A percentile compares a stretch with the other conserved stretches of the same genome.
Conservation (phyloP, 1,139 yeast species). For the Diutina catenulata region DNA sequence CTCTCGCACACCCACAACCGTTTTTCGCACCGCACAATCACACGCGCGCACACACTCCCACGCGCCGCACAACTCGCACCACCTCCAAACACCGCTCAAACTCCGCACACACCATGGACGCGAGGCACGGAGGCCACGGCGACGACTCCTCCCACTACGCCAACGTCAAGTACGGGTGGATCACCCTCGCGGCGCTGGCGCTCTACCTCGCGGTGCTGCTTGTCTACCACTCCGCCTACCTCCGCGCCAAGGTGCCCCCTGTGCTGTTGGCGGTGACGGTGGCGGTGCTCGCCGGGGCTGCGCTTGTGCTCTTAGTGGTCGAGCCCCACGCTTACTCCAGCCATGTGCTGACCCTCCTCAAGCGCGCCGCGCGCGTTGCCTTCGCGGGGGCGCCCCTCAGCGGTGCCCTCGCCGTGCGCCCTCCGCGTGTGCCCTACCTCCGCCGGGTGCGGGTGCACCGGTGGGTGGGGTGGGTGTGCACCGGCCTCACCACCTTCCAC, state of each 20-base stretch:
- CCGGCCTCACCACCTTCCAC: constrained; percentile 43
- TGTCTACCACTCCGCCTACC: background rate
- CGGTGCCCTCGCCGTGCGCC: constrained; percentile 43
- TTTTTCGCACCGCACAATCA: no score
- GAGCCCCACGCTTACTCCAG: constrained; percentile 48
- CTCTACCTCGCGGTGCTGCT: background rate
- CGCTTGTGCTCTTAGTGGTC: constrained; percentile 20
- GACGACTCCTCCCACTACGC: constrained; percentile 15
- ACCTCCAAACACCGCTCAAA: no score
- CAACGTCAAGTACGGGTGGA: constrained; percentile 39
- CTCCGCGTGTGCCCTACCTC: constrained; percentile 40
- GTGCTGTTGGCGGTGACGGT: background rate
- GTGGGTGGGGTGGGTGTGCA: constrained; percentile 65
- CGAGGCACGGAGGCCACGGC: constrained; percentile 5
- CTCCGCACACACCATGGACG: no score
- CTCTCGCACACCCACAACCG: no score
- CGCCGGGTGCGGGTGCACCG: constrained; percentile 54
- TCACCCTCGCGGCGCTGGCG: constrained; percentile 14
- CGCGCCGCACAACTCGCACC: no score
- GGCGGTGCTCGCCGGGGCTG: background rate
- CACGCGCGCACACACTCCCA: no score
- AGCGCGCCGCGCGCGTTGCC: constrained; percentile 47
- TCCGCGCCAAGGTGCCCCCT: background rate
- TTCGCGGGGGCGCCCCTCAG: constrained; percentile 57
- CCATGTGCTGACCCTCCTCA: constrained; percentile 12